Evolutionary conservation across 345 rosid species (phyloP), one percentile per base, ranked within the genome.

Genomic region (Toxicodendron radicans): DNA sequence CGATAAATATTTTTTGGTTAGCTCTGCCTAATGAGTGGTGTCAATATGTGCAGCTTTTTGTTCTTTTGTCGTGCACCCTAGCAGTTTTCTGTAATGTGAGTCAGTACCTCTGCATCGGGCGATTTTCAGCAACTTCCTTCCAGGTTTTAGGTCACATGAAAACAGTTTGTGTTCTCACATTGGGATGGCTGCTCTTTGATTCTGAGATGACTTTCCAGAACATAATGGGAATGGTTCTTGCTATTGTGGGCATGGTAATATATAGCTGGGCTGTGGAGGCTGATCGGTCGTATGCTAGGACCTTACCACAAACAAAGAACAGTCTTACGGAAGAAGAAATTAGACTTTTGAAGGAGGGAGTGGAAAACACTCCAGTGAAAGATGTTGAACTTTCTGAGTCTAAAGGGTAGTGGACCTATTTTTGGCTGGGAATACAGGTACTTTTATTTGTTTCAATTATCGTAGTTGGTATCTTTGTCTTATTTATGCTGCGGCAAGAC

Each of bases 71-170:
- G 0, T 95, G 99, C 62, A 78, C 85, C 10, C 86, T 95, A 10
- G 98, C 98, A 0, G 98, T 94, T 43, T 94, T 94, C 91, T 94
- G 98, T 85, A 94, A 94, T 73, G 82, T 94, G 76, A 94, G 97
- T 70, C 98, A 94, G 80, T 92, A 94, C 80, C 97, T 94, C 57
- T 94, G 98, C 89, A 94, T 94, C 0, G 98, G 98, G 61, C 86
- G 97, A 75, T 94, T 92, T 87, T 94, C 98, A 1, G 98, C 97
- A 1, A 81, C 82, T 6, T 92, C 98, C 4, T 94, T 94, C 81
- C 98, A 94, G 89, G 97, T 95, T 64, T 66, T 95, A 38, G 99
- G 99, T 46, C 99, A 95, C 87, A 95, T 92, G 99, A 95, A 95
- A 82, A 95, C 99, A 7, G 86, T 95, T 20, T 91, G 97, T 4